These are phyloP conservation scores for Acer negundo DNA, from an alignment of 345 rosid species.

Conservation along the genomic window DNA sequence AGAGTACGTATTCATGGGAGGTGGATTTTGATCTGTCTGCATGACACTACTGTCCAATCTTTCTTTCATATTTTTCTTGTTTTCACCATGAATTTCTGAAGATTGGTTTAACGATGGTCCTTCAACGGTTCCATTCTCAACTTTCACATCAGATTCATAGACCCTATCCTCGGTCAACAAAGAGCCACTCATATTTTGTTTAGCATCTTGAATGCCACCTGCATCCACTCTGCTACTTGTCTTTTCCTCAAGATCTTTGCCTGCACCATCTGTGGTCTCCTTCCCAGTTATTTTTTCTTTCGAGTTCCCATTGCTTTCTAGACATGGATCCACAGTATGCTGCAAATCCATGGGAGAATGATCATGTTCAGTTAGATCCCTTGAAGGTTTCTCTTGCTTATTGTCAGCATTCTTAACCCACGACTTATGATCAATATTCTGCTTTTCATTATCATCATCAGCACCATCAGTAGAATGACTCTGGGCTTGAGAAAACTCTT, in stretches of 20 bases:
- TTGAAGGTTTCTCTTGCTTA: conserved; percentile 27
- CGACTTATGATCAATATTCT: conserved; percentile 22
- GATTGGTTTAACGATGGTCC: conserved; percentile 23
- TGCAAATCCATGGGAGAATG: conserved; percentile 38
- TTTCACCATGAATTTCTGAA: conserved; percentile 22
- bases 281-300: conserved; percentile 30
- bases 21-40: conserved; percentile 31
- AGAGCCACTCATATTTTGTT: conserved; percentile 23
- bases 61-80: conserved; percentile 21
- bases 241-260: conserved; percentile 34
- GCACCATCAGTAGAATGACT: conserved; percentile 28
- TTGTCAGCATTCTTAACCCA: conserved; percentile 29
- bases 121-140: conserved; percentile 28
- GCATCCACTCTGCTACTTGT: conserved; percentile 23
- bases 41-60: conserved; percentile 14
- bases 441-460: conserved; percentile 35
- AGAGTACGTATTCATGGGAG: conserved; percentile 21
- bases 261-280: conserved; percentile 28
- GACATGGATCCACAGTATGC: conserved; percentile 39
- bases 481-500: conserved; percentile 29
- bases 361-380: conserved; percentile 31
- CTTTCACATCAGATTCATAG: conserved; percentile 22
- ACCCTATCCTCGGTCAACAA: conserved; percentile 36
- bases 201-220: conserved; percentile 31
- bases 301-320: conserved; percentile 41